Evolutionary conservation across 2,329 filamentous ascomycete genomes (phyloP).

Genomic region (Nemania serpens): DNA sequence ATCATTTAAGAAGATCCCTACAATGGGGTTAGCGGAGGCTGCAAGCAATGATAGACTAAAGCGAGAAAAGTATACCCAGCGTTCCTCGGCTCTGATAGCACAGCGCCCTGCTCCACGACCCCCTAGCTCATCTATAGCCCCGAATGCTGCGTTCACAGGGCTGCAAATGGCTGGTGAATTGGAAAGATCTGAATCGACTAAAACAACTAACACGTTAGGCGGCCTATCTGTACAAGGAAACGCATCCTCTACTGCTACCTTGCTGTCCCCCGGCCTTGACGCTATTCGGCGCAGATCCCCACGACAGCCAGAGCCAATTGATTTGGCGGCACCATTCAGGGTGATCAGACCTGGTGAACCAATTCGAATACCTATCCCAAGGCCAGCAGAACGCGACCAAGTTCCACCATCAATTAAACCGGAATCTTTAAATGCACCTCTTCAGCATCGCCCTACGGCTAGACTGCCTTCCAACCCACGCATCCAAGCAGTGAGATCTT

Average conservation of each 20-base stretch:
- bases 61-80: constrained; percentile 41
- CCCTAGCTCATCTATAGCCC: constrained; percentile 38
- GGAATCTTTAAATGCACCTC: constrained; percentile 45
- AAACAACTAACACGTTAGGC: constrained; percentile 31
- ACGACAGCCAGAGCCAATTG: constrained; percentile 39
- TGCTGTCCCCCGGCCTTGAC: constrained; percentile 57
- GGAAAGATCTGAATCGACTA: constrained; percentile 35
- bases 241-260: constrained; percentile 52
- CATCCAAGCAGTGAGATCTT: constrained; percentile 42
- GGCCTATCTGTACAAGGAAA: constrained; percentile 41
- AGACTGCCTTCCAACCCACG: constrained; percentile 56
- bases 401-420: constrained; percentile 35
- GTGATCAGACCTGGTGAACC: constrained; percentile 38
- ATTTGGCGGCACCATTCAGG: constrained; percentile 33
- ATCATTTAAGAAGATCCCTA: constrained; percentile 41
- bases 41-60: constrained; percentile 52
- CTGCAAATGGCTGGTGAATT: constrained; percentile 45
- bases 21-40: constrained; percentile 56
- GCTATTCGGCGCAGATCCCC: constrained; percentile 59
- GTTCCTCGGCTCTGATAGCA: constrained; percentile 42
- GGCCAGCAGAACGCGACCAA: constrained; percentile 40
- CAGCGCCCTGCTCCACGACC: constrained; percentile 46
- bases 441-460: constrained; percentile 51
- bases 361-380: constrained; percentile 42
- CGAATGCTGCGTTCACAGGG: constrained; percentile 45